Evolutionary conservation across 306 rosid species (phyloP).

Genomic region (Glycine latifolia): DNA sequence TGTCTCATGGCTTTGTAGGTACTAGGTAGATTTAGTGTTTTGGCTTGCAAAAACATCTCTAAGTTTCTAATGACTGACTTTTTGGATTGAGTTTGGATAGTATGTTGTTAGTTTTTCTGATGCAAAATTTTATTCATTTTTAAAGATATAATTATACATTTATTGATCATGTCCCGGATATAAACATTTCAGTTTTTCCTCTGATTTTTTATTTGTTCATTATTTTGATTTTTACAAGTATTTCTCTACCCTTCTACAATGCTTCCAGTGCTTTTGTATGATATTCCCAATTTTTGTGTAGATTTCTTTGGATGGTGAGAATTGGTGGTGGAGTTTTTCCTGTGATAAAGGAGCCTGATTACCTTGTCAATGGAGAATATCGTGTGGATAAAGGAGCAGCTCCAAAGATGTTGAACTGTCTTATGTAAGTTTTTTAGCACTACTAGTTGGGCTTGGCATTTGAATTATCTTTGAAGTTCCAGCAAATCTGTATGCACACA

Average conservation of each 20-base stretch:
- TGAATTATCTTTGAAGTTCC: slow-evolving; percentile 25
- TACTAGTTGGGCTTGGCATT: slow-evolving; percentile 32
- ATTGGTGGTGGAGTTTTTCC: slow-evolving; percentile 99
- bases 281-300: slow-evolving; percentile 43
- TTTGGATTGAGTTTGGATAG: slow-evolving; percentile 9
- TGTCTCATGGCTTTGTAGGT: slow-evolving; percentile 13
- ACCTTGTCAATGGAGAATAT: slow-evolving; percentile 97
- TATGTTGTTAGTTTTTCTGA: not conserved
- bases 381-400: slow-evolving; percentile 99
- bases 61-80: slow-evolving; percentile 19
- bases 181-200: slow-evolving; percentile 3
- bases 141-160: slow-evolving; percentile 10
- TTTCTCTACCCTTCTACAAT: not conserved
- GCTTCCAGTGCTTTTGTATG: slow-evolving; percentile 15
- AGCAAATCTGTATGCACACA: slow-evolving; percentile 18
- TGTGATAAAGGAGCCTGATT: slow-evolving; percentile 96
- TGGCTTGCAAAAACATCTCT: slow-evolving; percentile 26
- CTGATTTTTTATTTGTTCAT: not conserved
- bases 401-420: slow-evolving; percentile 99
- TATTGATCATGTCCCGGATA: slow-evolving; percentile 3
- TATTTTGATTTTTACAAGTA: slow-evolving; percentile 9
- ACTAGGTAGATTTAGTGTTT: not conserved
- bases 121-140: slow-evolving; percentile 9
- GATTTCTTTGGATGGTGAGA: slow-evolving; percentile 99
- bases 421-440: slow-evolving; percentile 74